Percentiles rank a stretch among this genome's conserved stretches.
Conservation (phyloP, 2,329 filamentous ascomycete genomes). For the Ambrosiella cleistominuta region DNA sequence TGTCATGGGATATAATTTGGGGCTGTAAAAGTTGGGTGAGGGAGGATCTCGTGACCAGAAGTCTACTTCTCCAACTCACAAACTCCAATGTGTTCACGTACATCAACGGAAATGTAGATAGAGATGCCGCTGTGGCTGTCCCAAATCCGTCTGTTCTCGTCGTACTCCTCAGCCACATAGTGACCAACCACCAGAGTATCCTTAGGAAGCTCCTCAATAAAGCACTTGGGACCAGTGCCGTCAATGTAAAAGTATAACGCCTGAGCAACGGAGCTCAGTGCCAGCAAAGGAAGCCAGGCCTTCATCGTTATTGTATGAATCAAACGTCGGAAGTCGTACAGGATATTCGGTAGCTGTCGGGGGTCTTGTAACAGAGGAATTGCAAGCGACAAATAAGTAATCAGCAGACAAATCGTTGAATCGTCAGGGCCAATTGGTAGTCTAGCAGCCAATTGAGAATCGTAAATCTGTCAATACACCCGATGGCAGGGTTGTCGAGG, state of each 20-base stretch:
- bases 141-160: constrained; percentile 52
- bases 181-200: constrained; percentile 91
- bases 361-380: not conserved
- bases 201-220: constrained; percentile 95
- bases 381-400: not conserved
- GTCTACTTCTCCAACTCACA: not conserved
- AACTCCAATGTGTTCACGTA: constrained; percentile 22
- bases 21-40: not conserved
- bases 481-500: not conserved
- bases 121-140: constrained; percentile 54
- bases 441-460: not conserved
- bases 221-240: constrained; percentile 72
- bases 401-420: not conserved
- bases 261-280: constrained; percentile 48
- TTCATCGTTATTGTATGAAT: constrained; percentile 31
- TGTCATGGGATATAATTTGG: not conserved
- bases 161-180: constrained; percentile 73
- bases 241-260: constrained; percentile 95
- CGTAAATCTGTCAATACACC: not conserved
- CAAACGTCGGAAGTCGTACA: not conserved
- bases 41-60: not conserved
- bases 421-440: not conserved
- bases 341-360: not conserved
- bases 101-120: constrained; percentile 83
- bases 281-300: constrained; percentile 45